These are phyloP conservation scores for Mimosa bimucronata DNA, from an alignment of 306 rosid species.

Conservation along the genomic window DNA sequence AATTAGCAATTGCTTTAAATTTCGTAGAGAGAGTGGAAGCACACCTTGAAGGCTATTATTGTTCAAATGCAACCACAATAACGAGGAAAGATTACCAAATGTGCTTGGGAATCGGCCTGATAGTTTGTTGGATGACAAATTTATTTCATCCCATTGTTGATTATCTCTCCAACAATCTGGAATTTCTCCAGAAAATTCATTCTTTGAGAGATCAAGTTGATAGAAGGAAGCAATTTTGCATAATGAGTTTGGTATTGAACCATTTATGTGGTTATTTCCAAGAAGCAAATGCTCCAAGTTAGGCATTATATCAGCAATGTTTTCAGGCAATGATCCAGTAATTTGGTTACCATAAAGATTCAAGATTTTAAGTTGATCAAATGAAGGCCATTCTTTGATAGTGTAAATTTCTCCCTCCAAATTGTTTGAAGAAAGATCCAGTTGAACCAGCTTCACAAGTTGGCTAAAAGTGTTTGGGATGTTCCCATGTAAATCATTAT, in stretches of 20 bases:
- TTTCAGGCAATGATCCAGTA: neutral
- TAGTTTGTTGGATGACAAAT: neutral
- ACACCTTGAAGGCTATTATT: neutral
- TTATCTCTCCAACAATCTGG: neutral
- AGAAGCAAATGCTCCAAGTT: neutral
- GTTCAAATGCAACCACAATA: neutral
- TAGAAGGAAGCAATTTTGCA: neutral
- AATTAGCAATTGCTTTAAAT: neutral
- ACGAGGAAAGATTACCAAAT: neutral
- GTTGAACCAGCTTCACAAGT: neutral
- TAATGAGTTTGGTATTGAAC: constrained; percentile 10
- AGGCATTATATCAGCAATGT: neutral
- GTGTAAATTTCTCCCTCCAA: neutral
- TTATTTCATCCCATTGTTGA: neutral
- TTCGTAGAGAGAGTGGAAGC: neutral
- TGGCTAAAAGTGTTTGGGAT: neutral
- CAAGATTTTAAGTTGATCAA: neutral
- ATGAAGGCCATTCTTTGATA: neutral
- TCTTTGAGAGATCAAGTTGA: constrained; percentile 14
- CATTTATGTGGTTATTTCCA: neutral
- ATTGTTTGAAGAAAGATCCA: constrained; percentile 3
- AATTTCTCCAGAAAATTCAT: constrained; percentile 9
- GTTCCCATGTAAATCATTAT: neutral
- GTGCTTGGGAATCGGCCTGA: neutral
- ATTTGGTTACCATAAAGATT: neutral